Evolutionary conservation across 441 rosid species (phyloP).

Genomic region (Breynia disticha): DNA sequence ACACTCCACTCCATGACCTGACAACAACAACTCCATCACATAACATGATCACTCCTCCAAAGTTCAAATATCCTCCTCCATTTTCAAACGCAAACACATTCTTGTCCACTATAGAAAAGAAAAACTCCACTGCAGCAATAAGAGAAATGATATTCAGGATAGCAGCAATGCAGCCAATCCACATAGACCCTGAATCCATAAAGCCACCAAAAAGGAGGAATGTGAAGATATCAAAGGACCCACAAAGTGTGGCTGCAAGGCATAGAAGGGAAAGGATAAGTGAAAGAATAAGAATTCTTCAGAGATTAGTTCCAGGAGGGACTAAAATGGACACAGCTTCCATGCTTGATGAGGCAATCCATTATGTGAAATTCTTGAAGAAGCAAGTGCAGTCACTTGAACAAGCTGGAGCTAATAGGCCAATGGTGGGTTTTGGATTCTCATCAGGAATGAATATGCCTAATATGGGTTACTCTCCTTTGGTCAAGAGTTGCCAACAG

Average conservation of each 20-base stretch:
- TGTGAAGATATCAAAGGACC: slow-evolving; percentile 88
- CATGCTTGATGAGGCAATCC: slow-evolving; percentile 88
- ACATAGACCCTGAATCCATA: slow-evolving; percentile 77
- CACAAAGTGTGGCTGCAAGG: slow-evolving; percentile 89
- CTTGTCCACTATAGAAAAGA: slow-evolving; percentile 39
- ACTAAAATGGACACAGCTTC: slow-evolving; percentile 97
- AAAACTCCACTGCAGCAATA: slow-evolving; percentile 60
- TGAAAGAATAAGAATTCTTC: slow-evolving; percentile 80
- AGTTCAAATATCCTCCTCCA: slow-evolving; percentile 21
- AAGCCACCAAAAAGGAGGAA: slow-evolving; percentile 84
- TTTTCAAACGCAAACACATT: slow-evolving; percentile 26
- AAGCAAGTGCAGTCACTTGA: slow-evolving; percentile 73
- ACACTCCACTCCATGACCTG: slow-evolving; percentile 31
- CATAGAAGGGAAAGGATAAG: slow-evolving; percentile 80
- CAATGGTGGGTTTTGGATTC: slow-evolving; percentile 28
- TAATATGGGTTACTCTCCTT: slow-evolving; percentile 26
- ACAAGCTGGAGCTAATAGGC: slow-evolving; percentile 41
- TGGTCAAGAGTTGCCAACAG: slow-evolving; percentile 36
- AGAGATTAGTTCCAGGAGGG: slow-evolving; percentile 91
- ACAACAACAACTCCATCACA: slow-evolving; percentile 14
- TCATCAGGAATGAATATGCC: slow-evolving; percentile 24
- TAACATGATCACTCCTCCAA: background rate
- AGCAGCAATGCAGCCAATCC: slow-evolving; percentile 92
- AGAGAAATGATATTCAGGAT: slow-evolving; percentile 81
- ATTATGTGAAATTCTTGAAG: slow-evolving; percentile 84